Base-by-base conservation (phyloP, 192 early-diverging fungal species). In the Umbelopsis sp. region DNA sequence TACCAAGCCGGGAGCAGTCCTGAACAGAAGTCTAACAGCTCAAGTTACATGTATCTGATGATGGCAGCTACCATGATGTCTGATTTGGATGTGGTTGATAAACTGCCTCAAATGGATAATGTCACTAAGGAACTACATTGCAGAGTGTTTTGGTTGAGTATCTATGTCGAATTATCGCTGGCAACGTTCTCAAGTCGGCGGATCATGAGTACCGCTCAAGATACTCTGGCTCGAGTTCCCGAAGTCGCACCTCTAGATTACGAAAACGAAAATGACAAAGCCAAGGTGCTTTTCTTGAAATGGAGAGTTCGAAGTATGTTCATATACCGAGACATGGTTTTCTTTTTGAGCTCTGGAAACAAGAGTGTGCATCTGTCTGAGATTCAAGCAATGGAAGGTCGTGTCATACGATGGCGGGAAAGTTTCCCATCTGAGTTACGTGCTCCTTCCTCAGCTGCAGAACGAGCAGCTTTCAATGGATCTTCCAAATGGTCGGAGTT, bases 31-130 rank as follows among this genome's bases (percentile, higher is more conserved):
- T 61, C 55, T 18, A 61, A 61, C 55, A 61, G 55, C 30, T 61
- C 55, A 25, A 61, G 55, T 35, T 61, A 61, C 15, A 61, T 61
- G 55, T 61, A 61, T n/a, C 30, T 61, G 10, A 61, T 61, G 55
- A 61, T 61, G 55, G 55, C 55, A 10, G 55, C 55, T 15, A 61
- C 55, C 27, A 61, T 61, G 55, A 61, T 61, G 55, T 61, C 55
- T n/a, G 55, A 61, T n/a, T 35, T 61, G 10, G 55, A 61, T 61
- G 27, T 61, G 27, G 55, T 61, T 2, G 55, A 61, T 30, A 61
- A 61, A 37, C 55, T 61, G 2, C 55, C 55, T 16, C 55, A 61
- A 30, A 61, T 61, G 55, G 55, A 61, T 18, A 27, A 27, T 18
- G 7, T 61, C 27, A 61, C 55, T 2, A 25, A 30, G 11, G 55